A percentile compares a stretch with the other conserved stretches of the same genome.
phyloP scores from a whole-genome alignment of 805 yeast species.

The Nematodospora valgi region DNA sequence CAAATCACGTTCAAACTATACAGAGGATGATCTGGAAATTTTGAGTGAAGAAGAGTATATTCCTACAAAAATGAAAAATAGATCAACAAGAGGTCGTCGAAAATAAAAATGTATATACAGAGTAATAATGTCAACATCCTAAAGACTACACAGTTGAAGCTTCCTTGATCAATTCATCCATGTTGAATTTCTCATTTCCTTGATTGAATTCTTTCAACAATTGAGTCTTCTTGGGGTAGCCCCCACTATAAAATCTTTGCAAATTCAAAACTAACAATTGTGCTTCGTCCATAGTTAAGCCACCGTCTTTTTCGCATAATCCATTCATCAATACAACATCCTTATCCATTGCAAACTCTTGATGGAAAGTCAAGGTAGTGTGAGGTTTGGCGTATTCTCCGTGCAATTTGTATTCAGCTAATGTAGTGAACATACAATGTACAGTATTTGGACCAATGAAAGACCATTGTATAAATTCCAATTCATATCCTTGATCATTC shows the following conservation, averaged over 20 bases:
- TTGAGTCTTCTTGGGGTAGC: constrained; percentile 45
- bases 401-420: constrained; percentile 89
- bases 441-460: constrained; percentile 80
- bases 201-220: constrained; percentile 65
- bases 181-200: constrained; percentile 64
- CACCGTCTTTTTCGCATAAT: constrained; percentile 65
- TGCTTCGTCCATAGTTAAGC: constrained; percentile 68
- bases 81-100: constrained; percentile 3
- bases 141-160: constrained; percentile 52
- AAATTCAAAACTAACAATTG: constrained; percentile 71
- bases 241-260: constrained; percentile 80
- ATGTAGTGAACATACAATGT: constrained; percentile 86
- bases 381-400: constrained; percentile 93
- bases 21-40: constrained; percentile 4
- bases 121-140: constrained; percentile 33
- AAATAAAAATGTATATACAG: constrained; percentile 3
- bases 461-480: constrained; percentile 93
- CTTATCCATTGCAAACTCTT: constrained; percentile 61
- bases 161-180: constrained; percentile 66
- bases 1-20: neutral
- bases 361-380: constrained; percentile 84
- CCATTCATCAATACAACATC: constrained; percentile 83
- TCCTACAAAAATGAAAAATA: neutral
- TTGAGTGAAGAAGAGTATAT: constrained; percentile 4
- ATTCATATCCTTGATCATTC: constrained; percentile 56